Percentiles rank a stretch among this genome's conserved stretches.
Conservation (phyloP, 2,329 filamentous ascomycete species). For the Exophiala dermatitidis region DNA sequence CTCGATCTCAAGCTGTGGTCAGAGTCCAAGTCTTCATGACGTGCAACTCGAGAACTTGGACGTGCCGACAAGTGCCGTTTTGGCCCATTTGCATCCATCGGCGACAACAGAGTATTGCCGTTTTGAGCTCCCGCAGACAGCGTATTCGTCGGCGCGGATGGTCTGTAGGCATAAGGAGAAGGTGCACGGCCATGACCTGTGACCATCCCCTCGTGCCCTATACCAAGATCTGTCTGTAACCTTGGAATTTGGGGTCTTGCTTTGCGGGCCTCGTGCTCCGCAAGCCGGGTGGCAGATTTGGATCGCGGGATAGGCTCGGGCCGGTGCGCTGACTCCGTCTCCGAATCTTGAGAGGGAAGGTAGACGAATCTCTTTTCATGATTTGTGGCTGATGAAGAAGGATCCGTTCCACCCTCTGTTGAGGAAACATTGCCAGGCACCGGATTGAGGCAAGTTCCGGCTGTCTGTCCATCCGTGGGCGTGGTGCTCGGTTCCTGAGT, state of each 20-base stretch:
- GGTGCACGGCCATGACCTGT: conserved; percentile 18
- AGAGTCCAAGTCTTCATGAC: conserved; percentile 17
- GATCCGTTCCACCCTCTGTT: neutral
- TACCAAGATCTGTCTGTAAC: conserved; percentile 23
- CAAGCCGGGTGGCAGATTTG: conserved; percentile 18
- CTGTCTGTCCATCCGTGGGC: neutral
- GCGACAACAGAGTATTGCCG: conserved; percentile 12
- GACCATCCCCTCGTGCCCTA: conserved; percentile 13
- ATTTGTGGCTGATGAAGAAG: conserved; percentile 2
- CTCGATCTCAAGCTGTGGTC: conserved; percentile 13
- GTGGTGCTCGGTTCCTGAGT: conserved; percentile 20
- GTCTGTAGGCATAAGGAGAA: conserved; percentile 23
- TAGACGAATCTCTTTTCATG: conserved; percentile 20
- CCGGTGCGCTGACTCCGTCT: neutral
- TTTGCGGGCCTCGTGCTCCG: conserved; percentile 2
- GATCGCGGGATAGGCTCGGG: conserved; percentile 14
- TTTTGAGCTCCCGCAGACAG: conserved; percentile 1
- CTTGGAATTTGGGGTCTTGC: conserved; percentile 24
- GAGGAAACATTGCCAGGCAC: conserved; percentile 3
- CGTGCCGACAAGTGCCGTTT: conserved; percentile 15
- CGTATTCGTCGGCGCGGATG: neutral
- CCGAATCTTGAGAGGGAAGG: conserved; percentile 8
- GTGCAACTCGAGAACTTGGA: neutral
- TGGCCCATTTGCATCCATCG: conserved; percentile 13
- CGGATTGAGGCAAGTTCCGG: neutral